Evolutionary conservation across 257 asterid species (phyloP), one percentile per base, ranked within the genome.

Genomic region (Voacanga thouarsii): DNA sequence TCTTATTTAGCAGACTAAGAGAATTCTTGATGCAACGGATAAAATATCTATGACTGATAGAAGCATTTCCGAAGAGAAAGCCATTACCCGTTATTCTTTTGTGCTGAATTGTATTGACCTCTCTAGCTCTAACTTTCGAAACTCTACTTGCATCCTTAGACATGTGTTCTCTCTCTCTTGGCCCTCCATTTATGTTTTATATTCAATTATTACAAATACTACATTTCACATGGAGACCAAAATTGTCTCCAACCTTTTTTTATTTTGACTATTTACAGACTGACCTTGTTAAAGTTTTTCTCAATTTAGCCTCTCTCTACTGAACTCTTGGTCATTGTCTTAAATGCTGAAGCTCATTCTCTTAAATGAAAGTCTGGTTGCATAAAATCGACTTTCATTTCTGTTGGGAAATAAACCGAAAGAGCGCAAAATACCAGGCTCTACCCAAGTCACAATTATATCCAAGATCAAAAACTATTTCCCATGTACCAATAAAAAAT

Each of bases 1-100:
- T 71, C 97, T 93, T 76, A 87, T 96, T 82, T 92, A 85, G 86
- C 98, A 96, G 84, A 96, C 93, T 80, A 84, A 87, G 87, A 80
- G 77, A 74, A 81, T 89, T 84, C 72, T 82, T 53, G 90, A 96
- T 69, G 96, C 92, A 74, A 85, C 78, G 21, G 87, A 83, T 64
- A 82, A 78, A 72, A 53, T 71, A 74, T 79, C 85, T 59, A 80
- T 72, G 45, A 64, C 50, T 39, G 93, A 89, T 78, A 45, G 73
- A 77, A 80, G 90, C 59, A 50, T 82, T 78, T 74, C 91, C 71
- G 94, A 85, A 85, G 82, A 87, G 76, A 88, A 83, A 69, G 94
- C 94, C 73, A 66, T 87, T 79, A 86, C 92, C 50, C 80, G 73
- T 61, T 96, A 90, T 80, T n/a, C n/a, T n/a, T n/a, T n/a, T 61